Evolutionary conservation across 169 alveolate genomes (phyloP), one percentile per base, ranked within the genome.

Genomic region (Nephromyces sp.): DNA sequence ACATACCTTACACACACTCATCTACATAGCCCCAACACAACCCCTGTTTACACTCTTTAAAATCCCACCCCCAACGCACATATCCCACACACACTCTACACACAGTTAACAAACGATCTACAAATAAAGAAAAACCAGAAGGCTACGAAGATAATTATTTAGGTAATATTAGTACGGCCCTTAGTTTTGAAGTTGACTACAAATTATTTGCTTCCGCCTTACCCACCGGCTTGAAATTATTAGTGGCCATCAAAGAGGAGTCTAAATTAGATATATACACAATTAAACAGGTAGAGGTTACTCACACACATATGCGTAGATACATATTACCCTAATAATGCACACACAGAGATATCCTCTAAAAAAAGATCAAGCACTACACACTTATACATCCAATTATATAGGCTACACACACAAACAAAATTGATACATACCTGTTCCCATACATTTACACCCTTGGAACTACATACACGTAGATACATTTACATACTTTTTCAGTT

Each of bases 201-300:
- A 32, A 30, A 3, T 31, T 74, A 32, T 65, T 28, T 51, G 80
- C 70, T 32, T 67, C 57, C 68, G 72, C 66, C 32, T 28, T 61
- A 5, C 65, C 80, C 2, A 74, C 80, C 3, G 74, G 74, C 8
- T 4, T 74, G 6, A 74, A 74, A 24, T 66, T 74, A 29, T n/a
- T 74, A 8, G 80, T 66, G 4, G 80, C 74, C 43, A 28, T 74
- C 8, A 62, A 69, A 28, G 66, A 69, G 75, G 0, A 62, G 8
- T 52, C n/a, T 52, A 52, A 69, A 1, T n/a, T 15, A 43, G 57
- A 43, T 43, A n/a, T 15, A 43, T 15, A 15, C 25, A 43, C 57
- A 15, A 43, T 43, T 43, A 15, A n/a, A 43, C 15, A 43, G 57
- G 57, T 43, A 43, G 15, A 43, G 25, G 15, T 15, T 15, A 43